Percentiles rank a stretch among this genome's conserved stretches.
These are phyloP conservation scores for Apiotrichum akiyoshidainum DNA, from an alignment of 1,284 basidiomycete genomes.

Conservation along the genomic window DNA sequence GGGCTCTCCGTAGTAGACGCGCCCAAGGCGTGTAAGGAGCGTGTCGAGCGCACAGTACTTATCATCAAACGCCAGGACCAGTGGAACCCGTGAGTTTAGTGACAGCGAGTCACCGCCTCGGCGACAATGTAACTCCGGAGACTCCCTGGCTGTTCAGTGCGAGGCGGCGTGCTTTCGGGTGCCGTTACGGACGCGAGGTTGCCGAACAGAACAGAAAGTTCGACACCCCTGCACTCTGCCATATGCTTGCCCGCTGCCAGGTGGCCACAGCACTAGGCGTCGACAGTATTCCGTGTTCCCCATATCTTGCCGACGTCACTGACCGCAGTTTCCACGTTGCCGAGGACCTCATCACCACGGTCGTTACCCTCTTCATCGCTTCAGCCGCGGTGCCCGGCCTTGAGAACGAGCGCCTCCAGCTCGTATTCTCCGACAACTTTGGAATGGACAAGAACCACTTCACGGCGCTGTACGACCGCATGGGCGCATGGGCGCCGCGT, in stretches of 20 bases:
- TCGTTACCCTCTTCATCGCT: conserved; percentile 38
- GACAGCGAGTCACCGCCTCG: too few species aligned
- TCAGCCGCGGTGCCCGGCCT: conserved; percentile 25
- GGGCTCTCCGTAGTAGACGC: conserved; percentile 15
- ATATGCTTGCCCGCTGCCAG: too few species aligned
- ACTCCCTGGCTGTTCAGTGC: too few species aligned
- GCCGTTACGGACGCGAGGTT: too few species aligned
- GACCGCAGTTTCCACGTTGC: conserved; percentile 43
- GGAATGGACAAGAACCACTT: conserved; percentile 43
- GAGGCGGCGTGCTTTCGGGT: too few species aligned
- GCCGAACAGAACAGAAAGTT: too few species aligned
- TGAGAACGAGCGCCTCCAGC: conserved; percentile 31
- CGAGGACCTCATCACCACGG: conserved; percentile 46
- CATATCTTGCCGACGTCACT: too few species aligned
- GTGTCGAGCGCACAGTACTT: conserved; percentile 36
- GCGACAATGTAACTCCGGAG: too few species aligned
- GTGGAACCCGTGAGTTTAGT: conserved; percentile 43
- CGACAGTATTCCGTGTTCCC: too few species aligned
- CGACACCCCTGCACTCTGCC: too few species aligned
- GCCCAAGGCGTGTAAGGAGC: conserved; percentile 16
- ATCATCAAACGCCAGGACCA: conserved; percentile 41
- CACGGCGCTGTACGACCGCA: conserved; percentile 42
- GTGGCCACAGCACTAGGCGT: too few species aligned
- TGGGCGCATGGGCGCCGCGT: conserved; percentile 45
- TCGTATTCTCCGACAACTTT: conserved; percentile 43